Evolutionary conservation across 352 stramenopile genomes (phyloP).

Genomic region (Bremia lactucae): DNA sequence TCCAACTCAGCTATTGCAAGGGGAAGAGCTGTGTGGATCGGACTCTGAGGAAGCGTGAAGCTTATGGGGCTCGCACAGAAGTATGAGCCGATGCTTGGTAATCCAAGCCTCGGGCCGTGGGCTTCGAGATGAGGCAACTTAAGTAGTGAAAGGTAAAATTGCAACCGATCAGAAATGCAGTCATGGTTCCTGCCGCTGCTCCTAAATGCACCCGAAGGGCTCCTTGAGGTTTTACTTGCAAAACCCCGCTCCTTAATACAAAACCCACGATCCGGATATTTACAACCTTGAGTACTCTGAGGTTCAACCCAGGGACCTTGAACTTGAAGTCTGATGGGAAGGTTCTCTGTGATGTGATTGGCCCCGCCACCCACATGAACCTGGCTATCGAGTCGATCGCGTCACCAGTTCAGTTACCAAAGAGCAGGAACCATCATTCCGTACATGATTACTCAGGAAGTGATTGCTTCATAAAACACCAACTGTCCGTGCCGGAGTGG

Average conservation of each 20-base stretch:
- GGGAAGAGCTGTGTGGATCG: not conserved
- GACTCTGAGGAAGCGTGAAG: not conserved
- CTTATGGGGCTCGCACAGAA: not conserved
- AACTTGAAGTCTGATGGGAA: not conserved
- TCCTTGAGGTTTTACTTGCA: no score
- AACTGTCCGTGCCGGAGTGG: not conserved
- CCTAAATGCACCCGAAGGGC: not conserved
- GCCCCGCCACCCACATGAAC: not conserved
- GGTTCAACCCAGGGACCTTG: not conserved
- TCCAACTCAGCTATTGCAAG: no score
- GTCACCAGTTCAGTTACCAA: no score
- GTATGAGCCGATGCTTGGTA: not conserved
- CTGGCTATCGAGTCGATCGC: not conserved
- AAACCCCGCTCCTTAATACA: no score
- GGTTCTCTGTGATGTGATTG: not conserved
- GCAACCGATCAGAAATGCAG: not conserved
- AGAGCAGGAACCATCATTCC: no score
- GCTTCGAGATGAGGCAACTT: not conserved
- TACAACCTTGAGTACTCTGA: not conserved
- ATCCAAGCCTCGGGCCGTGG: not conserved
- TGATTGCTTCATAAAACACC: not conserved
- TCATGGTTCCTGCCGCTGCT: not conserved
- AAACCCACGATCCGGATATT: no score
- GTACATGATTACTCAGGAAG: not conserved
- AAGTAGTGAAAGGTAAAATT: not conserved